Base-by-base conservation (phyloP, 208 protist genomes). In the Phytomonas francai region DNA sequence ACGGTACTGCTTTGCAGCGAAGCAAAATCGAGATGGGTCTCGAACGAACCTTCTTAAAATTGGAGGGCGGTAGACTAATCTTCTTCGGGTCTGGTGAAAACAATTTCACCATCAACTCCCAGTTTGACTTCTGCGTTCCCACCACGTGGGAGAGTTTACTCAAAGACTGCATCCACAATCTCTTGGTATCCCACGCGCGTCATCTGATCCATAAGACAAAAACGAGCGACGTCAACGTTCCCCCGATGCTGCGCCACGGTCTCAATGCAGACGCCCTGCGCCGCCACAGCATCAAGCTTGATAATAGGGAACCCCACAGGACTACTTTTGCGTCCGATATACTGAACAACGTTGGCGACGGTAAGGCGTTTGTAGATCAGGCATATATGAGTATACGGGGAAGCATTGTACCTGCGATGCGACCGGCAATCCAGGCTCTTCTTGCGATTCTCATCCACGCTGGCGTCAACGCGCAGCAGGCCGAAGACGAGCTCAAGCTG, bases 401-500 rank as follows among this genome's bases (percentile, higher is more conserved):
- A 25, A 83, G 80, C 42, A 79, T 92, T 29, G 68, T 86, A n/a
- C 68, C 73, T 29, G 83, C 81, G 16, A 96, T 96, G 91, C 79
- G 83, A 7, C 88, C 91, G 5, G 88, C 87, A 12, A 80, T 96
- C 65, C 78, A 81, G 59, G 83, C 86, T n/a, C 69, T 96, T 54
- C 77, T 96, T 6, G 78, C 88, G 25, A 77, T 96, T 25, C 84
- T 96, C 11, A 79, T 96, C 29, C 85, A 92, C 65, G 83, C 80
- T 59, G 91, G 91, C 19, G 65, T 83, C 2, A 82, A 63, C 42
- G 67, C 71, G 56, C 77, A 84, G 49, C 81, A 91, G 58, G 88
- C 88, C 14, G 80, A 85, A 39, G 87, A 92, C 49, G 88, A 93
- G 71, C 78, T 96, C 58, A 90, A 89, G 76, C 71, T 91, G 56